Evolutionary conservation across 768 basidiomycete genomes (phyloP).

Genomic region (Lentinus brumalis): DNA sequence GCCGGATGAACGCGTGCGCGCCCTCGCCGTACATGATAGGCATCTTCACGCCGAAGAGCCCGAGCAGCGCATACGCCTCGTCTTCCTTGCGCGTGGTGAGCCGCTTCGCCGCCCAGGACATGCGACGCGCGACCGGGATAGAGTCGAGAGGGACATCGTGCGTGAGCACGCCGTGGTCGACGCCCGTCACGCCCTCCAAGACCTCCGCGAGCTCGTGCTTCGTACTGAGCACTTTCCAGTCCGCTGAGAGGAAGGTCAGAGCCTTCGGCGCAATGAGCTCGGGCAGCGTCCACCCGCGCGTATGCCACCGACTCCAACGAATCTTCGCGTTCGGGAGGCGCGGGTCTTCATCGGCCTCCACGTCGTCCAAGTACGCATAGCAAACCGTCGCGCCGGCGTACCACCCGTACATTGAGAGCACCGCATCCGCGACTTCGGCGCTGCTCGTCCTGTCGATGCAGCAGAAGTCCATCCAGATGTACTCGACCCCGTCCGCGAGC

Average conservation of each 20-base stretch:
- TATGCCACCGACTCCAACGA: neutral
- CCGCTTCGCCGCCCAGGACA: constrained; percentile 2
- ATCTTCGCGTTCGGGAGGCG: neutral
- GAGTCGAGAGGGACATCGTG: neutral
- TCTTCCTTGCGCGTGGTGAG: neutral
- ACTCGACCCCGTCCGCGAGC: neutral
- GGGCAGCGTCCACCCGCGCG: neutral
- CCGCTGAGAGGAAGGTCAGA: neutral
- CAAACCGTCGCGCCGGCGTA: neutral
- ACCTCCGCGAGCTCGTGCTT: neutral
- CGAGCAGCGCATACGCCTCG: neutral
- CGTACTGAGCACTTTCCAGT: neutral
- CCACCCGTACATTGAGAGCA: neutral
- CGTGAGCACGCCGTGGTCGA: neutral
- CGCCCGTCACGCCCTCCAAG: neutral
- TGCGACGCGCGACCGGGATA: neutral
- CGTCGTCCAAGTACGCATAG: constrained; percentile 3
- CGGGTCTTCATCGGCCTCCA: neutral
- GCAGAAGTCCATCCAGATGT: neutral
- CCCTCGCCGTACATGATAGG: constrained; percentile 5
- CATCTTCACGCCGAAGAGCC: neutral
- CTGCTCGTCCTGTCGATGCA: constrained; percentile 1
- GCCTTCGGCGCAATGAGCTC: too few relatives aligned
- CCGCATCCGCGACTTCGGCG: neutral
- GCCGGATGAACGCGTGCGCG: neutral